Percentiles rank a stretch among this genome's conserved stretches.
Conservation (phyloP, 106 monocot genomes). For the Chionographis japonica region DNA sequence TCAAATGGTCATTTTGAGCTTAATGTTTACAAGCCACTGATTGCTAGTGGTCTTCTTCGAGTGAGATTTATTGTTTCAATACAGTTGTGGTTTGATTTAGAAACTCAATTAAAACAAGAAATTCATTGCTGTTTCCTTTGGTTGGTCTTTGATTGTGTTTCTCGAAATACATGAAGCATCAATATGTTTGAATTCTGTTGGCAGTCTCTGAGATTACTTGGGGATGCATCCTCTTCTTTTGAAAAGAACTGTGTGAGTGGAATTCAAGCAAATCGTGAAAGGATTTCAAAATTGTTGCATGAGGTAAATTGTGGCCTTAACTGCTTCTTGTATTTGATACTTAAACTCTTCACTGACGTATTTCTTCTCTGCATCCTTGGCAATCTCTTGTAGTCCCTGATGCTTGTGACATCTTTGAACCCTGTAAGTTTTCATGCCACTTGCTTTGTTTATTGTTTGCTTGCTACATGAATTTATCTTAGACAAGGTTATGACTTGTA, state of each 20-base stretch:
- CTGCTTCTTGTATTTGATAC: background rate
- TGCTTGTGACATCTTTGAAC: conserved; percentile 95
- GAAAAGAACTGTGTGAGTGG: conserved; percentile 98
- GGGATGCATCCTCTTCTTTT: conserved; percentile 85
- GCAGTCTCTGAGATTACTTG: conserved; percentile 90
- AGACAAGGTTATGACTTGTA: background rate
- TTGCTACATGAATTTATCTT: background rate
- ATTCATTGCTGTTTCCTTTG: no score
- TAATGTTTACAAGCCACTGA: conserved; percentile 94
- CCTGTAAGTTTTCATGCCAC: conserved; percentile 54
- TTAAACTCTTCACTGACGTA: background rate
- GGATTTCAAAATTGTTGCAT: conserved; percentile 81
- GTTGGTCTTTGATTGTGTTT: no score
- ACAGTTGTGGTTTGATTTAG: no score
- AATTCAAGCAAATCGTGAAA: conserved; percentile 82
- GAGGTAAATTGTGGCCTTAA: conserved; percentile 47
- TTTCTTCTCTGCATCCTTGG: background rate
- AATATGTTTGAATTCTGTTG: conserved; percentile 9
- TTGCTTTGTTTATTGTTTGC: background rate
- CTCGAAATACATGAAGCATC: background rate
- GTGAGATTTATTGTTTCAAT: conserved; percentile 26
- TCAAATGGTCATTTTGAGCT: conserved; percentile 99
- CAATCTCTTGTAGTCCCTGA: conserved; percentile 57
- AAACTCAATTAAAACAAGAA: no score
- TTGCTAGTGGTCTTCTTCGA: conserved; percentile 78